Conservation (phyloP, 108 stramenopile genomes). For the Cyclotella sp. region DNA sequence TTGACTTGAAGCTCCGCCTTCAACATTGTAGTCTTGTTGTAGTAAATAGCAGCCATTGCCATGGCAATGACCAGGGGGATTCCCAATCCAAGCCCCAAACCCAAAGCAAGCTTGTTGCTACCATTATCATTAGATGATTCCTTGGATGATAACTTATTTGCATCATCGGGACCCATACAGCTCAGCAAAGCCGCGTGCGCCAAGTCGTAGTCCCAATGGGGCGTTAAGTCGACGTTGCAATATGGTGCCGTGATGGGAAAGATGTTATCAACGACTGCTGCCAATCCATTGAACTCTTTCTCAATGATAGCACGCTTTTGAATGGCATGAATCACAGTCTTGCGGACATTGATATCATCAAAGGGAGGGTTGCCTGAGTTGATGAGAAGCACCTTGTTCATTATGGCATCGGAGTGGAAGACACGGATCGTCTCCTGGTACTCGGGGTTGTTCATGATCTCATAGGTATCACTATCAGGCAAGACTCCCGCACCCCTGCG, state of each 20-base stretch:
- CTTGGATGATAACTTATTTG: not conserved
- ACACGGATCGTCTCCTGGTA: constrained; percentile 15
- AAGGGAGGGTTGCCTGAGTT: constrained; percentile 46
- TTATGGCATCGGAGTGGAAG: constrained; percentile 25
- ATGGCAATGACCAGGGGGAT: not conserved
- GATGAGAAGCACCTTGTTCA: constrained; percentile 43
- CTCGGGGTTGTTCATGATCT: not conserved
- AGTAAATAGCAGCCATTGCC: not conserved
- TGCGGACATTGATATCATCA: constrained; percentile 29
- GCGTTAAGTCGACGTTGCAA: constrained; percentile 52
- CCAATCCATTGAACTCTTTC: constrained; percentile 33
- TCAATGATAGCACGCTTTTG: constrained; percentile 42
- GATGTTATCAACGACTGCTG: constrained; percentile 35
- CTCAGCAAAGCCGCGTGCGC: constrained; percentile 50
- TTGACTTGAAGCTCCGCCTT: constrained; percentile 2
- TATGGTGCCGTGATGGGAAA: constrained; percentile 44
- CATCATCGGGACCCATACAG: constrained; percentile 3
- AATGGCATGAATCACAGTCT: constrained; percentile 47
- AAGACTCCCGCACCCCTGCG: not conserved
- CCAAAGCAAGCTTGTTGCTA: not conserved
- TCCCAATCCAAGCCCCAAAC: constrained; percentile 24
- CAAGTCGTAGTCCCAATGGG: constrained; percentile 52
- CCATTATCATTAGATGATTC: not conserved
- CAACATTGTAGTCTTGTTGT: constrained; percentile 3
- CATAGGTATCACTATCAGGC: not conserved